These are phyloP conservation scores for Chaetomium globosum DNA, from an alignment of 2,329 filamentous ascomycete species.

Conservation along the genomic window DNA sequence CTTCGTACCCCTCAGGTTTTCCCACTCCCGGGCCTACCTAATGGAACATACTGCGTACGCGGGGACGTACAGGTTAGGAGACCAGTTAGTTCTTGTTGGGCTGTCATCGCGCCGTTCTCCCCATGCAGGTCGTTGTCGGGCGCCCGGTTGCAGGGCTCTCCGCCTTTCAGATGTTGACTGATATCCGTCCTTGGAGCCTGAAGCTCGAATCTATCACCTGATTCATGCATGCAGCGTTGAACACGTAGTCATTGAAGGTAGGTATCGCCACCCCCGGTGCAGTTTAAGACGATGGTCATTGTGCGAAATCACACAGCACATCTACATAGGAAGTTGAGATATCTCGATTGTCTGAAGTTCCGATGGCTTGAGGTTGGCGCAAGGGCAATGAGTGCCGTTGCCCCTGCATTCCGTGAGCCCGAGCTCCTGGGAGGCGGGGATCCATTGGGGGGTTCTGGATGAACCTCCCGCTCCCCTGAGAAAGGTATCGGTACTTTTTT, in stretches of 20 bases:
- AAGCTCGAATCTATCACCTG: background rate
- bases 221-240: background rate
- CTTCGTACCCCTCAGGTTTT: background rate
- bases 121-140: background rate
- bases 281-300: background rate
- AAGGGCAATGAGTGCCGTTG: background rate
- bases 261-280: background rate
- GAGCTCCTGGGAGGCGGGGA: slow-evolving; percentile 2
- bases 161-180: background rate
- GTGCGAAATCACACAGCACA: background rate
- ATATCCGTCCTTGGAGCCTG: background rate
- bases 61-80: background rate
- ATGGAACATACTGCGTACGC: background rate
- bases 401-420: slow-evolving; percentile 17
- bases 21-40: background rate
- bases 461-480: background rate
- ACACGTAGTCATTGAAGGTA: background rate
- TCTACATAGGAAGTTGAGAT: background rate
- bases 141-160: background rate
- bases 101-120: background rate
- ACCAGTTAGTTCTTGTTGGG: background rate
- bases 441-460: slow-evolving; percentile 10
- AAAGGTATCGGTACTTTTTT: slow-evolving; percentile 32
- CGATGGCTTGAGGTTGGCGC: background rate
- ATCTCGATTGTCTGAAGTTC: background rate